Evolutionary conservation across 768 basidiomycete genomes (phyloP).

Genomic region (Cystoderma amianthinum): DNA sequence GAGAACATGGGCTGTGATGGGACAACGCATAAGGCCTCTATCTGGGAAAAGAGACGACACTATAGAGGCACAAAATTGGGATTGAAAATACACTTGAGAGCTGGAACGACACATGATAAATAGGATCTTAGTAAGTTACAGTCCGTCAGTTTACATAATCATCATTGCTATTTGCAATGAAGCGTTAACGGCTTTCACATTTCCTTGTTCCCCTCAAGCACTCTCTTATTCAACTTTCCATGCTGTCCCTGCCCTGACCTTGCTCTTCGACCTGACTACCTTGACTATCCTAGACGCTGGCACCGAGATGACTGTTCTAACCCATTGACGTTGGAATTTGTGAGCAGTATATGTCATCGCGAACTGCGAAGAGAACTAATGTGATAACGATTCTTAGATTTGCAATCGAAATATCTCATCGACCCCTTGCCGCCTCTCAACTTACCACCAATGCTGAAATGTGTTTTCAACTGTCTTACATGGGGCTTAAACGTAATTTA

Average conservation of each 20-base stretch:
- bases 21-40: too few species aligned
- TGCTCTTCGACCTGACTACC: slow-evolving; percentile 38
- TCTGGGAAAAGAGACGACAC: too few species aligned
- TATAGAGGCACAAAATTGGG: too few species aligned
- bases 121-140: too few species aligned
- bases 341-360: slow-evolving; percentile 32
- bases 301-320: slow-evolving; percentile 51
- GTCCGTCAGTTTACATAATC: too few species aligned
- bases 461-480: slow-evolving; percentile 33
- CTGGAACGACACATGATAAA: too few species aligned
- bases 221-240: slow-evolving; percentile 43
- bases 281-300: slow-evolving; percentile 48
- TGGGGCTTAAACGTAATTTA: slow-evolving; percentile 50
- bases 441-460: slow-evolving; percentile 35
- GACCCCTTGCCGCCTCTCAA: slow-evolving; percentile 38
- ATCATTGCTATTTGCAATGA: slow-evolving; percentile 55
- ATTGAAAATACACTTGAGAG: too few species aligned
- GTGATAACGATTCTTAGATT: slow-evolving; percentile 30
- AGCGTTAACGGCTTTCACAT: slow-evolving; percentile 35
- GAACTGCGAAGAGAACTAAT: neutral
- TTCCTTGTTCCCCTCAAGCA: slow-evolving; percentile 47
- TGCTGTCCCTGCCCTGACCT: slow-evolving; percentile 44
- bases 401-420: slow-evolving; percentile 41
- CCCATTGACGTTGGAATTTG: slow-evolving; percentile 49
- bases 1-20: too few species aligned